Evolutionary conservation across 2,329 filamentous ascomycete genomes (phyloP).

Genomic region (Trichoderma citrinoviride): DNA sequence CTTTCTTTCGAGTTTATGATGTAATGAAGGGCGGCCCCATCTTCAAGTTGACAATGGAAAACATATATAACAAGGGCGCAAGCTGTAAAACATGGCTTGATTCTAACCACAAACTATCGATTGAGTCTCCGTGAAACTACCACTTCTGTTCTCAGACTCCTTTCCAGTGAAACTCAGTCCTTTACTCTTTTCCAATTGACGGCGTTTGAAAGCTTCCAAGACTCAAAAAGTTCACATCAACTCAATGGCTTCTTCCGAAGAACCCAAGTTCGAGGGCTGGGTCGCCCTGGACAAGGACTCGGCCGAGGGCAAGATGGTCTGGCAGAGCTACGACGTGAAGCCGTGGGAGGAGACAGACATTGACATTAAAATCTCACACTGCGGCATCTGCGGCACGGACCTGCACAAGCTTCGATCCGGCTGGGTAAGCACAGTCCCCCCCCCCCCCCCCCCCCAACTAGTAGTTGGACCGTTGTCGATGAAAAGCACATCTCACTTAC

Average conservation of each 20-base stretch:
- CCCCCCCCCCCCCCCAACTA: background rate
- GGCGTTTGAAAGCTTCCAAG: too few relatives aligned
- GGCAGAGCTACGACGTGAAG: slow-evolving; percentile 4
- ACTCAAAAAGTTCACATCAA: too few relatives aligned
- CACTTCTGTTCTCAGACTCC: background rate
- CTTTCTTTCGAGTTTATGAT: background rate
- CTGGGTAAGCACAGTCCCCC: slow-evolving; percentile 1
- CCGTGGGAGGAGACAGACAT: slow-evolving; percentile 18
- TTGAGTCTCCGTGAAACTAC: too few relatives aligned
- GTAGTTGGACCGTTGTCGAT: too few relatives aligned
- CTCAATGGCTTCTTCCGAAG: background rate
- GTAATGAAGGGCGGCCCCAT: background rate
- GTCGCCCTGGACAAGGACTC: background rate
- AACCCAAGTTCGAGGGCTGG: slow-evolving; percentile 14
- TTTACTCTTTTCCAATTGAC: too few relatives aligned
- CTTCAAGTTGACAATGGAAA: background rate
- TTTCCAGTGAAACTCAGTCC: too few relatives aligned
- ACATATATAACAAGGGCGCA: background rate
- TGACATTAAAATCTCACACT: slow-evolving; percentile 17
- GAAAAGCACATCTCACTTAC: background rate
- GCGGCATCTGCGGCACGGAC: slow-evolving; percentile 12
- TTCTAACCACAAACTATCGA: too few relatives aligned
- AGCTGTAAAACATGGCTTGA: too few relatives aligned
- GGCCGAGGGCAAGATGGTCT: slow-evolving; percentile 14
- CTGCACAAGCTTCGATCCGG: slow-evolving; percentile 17